These are phyloP conservation scores for Colletotrichum navitas DNA, from an alignment of 2,329 filamentous ascomycete species.

Conservation along the genomic window DNA sequence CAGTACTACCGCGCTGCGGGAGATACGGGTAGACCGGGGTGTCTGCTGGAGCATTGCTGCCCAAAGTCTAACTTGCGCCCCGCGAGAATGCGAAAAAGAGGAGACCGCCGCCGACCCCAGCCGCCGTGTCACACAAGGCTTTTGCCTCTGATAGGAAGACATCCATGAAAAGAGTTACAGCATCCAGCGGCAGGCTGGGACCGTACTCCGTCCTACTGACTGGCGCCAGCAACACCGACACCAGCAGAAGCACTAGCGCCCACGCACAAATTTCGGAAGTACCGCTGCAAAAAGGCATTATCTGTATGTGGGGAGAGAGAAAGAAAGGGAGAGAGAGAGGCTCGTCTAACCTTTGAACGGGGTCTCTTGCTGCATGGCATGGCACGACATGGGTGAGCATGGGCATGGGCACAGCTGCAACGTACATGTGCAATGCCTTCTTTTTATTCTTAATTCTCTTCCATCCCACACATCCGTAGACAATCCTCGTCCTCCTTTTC, in stretches of 20 bases:
- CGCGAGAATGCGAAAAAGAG: slow-evolving; percentile 41
- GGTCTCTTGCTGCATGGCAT: slow-evolving; percentile 36
- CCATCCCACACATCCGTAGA: slow-evolving; percentile 29
- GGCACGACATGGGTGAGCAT: slow-evolving; percentile 8
- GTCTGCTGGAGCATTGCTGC: slow-evolving; percentile 43
- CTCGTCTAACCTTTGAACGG: slow-evolving; percentile 8
- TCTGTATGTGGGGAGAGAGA: slow-evolving; percentile 12
- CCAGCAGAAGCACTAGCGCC: slow-evolving; percentile 5
- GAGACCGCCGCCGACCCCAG: slow-evolving; percentile 28
- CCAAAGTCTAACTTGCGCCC: slow-evolving; percentile 40
- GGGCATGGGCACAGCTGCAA: slow-evolving; percentile 33
- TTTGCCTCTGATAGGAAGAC: slow-evolving; percentile 39
- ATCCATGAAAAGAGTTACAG: slow-evolving; percentile 1
- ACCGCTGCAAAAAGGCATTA: slow-evolving; percentile 5
- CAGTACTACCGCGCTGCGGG: slow-evolving; percentile 19
- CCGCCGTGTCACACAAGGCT: slow-evolving; percentile 23
- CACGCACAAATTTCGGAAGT: slow-evolving; percentile 6
- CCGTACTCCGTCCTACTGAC: slow-evolving; percentile 3
- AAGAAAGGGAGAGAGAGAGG: slow-evolving; percentile 21
- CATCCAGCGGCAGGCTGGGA: slow-evolving; percentile 8
- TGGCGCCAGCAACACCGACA: slow-evolving; percentile 14
- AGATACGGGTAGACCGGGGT: slow-evolving; percentile 34
- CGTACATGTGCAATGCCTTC: slow-evolving; percentile 39
- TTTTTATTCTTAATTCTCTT: slow-evolving; percentile 36
- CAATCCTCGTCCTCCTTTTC: slow-evolving; percentile 1